A percentile compares a stretch with the other conserved stretches of the same genome.
These are phyloP conservation scores for Rosa multiflora DNA, from an alignment of 306 rosid species.

Conservation along the genomic window DNA sequence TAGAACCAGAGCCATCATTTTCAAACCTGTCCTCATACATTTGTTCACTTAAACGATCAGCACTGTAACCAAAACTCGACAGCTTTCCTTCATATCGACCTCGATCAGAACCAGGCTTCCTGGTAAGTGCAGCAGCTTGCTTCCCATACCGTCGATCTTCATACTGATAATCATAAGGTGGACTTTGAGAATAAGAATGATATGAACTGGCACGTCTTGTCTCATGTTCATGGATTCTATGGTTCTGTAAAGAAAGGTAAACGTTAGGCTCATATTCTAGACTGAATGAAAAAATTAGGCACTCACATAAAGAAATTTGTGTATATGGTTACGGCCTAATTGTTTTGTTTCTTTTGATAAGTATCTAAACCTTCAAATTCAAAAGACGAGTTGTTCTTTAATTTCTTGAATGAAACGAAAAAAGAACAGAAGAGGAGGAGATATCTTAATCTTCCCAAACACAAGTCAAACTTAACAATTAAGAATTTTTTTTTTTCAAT, in stretches of 20 bases:
- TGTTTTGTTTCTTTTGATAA: neutral
- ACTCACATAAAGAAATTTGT: conserved; percentile 13
- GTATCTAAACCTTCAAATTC: neutral
- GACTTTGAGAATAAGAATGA: conserved; percentile 97
- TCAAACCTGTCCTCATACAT: conserved; percentile 72
- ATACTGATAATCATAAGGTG: conserved; percentile 96
- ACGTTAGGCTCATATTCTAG: conserved; percentile 21
- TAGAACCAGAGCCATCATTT: conserved; percentile 50
- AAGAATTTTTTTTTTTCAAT: neutral
- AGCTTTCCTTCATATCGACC: conserved; percentile 76
- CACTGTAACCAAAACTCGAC: conserved; percentile 66
- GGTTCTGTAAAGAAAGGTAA: conserved; percentile 46
- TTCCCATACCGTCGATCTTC: conserved; percentile 92
- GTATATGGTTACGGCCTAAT: conserved; percentile 1
- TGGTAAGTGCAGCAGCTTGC: conserved; percentile 57
- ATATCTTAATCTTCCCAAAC: neutral
- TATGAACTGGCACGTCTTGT: conserved; percentile 92
- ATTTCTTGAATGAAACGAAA: neutral
- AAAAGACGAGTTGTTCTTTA: neutral
- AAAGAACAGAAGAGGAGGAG: neutral
- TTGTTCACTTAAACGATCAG: conserved; percentile 67
- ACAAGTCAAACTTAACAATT: neutral
- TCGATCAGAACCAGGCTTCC: conserved; percentile 92
- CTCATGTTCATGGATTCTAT: conserved; percentile 55
- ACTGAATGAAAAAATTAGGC: conserved; percentile 11